A percentile compares a stretch with the other conserved stretches of the same genome.
These are phyloP conservation scores for Fraxinus sp. DNA, from an alignment of 305 asterid species.

Conservation along the genomic window DNA sequence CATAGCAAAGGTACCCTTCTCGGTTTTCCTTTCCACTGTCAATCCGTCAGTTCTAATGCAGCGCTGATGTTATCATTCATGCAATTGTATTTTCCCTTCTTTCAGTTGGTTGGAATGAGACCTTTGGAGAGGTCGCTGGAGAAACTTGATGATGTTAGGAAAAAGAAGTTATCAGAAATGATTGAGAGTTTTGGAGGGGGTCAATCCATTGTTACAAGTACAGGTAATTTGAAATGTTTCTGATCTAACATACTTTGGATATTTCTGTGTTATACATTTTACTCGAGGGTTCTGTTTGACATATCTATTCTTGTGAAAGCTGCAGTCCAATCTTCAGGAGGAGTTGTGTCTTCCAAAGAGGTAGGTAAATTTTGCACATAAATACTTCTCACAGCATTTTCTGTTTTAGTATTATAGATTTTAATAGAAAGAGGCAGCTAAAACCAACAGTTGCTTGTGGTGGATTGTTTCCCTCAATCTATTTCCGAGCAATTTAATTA, in stretches of 20 bases:
- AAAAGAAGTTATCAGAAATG: conserved; percentile 94
- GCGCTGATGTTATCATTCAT: background rate
- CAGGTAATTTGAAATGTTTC: conserved; percentile 48
- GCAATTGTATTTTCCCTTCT: conserved; percentile 14
- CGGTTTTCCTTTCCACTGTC: conserved; percentile 19
- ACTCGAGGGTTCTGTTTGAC: conserved; percentile 10
- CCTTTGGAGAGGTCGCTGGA: conserved; percentile 92
- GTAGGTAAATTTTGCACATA: conserved; percentile 39
- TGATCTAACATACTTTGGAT: conserved; percentile 13
- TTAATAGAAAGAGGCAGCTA: background rate
- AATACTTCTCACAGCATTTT: background rate
- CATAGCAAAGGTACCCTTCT: conserved; percentile 71
- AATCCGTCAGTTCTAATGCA: conserved; percentile 13
- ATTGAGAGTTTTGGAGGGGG: conserved; percentile 77
- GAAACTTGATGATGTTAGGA: conserved; percentile 91
- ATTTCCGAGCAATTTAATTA: background rate
- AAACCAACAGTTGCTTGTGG: background rate
- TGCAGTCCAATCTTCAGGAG: conserved; percentile 59
- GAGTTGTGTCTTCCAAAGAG: conserved; percentile 45
- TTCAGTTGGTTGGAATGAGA: conserved; percentile 96
- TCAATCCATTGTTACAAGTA: conserved; percentile 39
- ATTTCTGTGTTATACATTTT: background rate
- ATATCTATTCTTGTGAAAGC: conserved; percentile 39
- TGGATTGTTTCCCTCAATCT: background rate
- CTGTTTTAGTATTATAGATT: background rate